These are phyloP conservation scores for Phytomonas sp. DNA, from an alignment of 208 protist species.

Conservation along the genomic window DNA sequence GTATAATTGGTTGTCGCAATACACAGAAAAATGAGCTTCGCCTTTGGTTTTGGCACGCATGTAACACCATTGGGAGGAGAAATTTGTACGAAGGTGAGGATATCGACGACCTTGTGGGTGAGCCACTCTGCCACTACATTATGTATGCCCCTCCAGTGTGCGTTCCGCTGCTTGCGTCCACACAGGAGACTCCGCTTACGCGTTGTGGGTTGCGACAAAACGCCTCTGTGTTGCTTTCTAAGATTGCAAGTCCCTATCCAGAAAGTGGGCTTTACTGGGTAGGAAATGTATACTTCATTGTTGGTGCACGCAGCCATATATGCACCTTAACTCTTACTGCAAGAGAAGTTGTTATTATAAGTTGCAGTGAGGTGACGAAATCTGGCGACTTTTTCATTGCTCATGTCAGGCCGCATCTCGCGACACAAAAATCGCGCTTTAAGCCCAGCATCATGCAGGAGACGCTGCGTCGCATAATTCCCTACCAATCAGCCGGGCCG, in stretches of 20 bases:
- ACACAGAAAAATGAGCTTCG: conserved; percentile 11
- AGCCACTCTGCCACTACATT: conserved; percentile 42
- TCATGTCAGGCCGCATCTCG: conserved; percentile 33
- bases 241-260: conserved; percentile 24
- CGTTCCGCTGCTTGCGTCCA: conserved; percentile 20
- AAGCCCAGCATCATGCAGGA: conserved; percentile 32
- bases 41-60: conserved; percentile 21
- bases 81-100: conserved; percentile 16
- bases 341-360: conserved; percentile 52
- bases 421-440: conserved; percentile 22
- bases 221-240: conserved; percentile 30
- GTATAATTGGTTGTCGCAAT: conserved; percentile 11
- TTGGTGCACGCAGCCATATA: conserved; percentile 46
- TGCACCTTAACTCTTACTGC: conserved; percentile 41
- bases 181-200: conserved; percentile 3
- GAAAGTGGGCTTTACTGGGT: conserved; percentile 21
- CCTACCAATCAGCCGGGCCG: conserved; percentile 13
- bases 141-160: conserved; percentile 43
- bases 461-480: conserved; percentile 33
- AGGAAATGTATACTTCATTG: conserved; percentile 57
- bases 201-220: conserved; percentile 19
- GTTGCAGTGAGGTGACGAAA: conserved; percentile 46
- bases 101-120: conserved; percentile 24
- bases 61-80: conserved; percentile 16
- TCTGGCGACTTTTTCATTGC: conserved; percentile 55